Conservation (phyloP, 2,329 filamentous ascomycete genomes). For the Fusarium staphyleae region DNA sequence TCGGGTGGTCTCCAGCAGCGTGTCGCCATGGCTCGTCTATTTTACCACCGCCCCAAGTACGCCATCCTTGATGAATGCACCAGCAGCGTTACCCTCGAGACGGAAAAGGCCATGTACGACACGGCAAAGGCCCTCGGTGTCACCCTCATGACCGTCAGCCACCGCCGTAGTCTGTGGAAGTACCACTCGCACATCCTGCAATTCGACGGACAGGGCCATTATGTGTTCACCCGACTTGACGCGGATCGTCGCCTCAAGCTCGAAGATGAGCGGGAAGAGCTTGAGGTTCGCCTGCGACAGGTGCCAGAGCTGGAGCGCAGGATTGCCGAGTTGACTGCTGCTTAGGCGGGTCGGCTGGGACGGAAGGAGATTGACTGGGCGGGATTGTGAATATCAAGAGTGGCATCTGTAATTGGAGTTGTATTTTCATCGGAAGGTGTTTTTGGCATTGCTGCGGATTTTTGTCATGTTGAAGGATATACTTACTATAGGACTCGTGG, state of each 20-base stretch:
- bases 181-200: slow-evolving; percentile 95
- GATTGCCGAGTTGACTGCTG: slow-evolving; percentile 75
- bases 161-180: slow-evolving; percentile 91
- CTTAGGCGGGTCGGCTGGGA: slow-evolving; percentile 5
- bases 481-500: neutral
- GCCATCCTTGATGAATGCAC: slow-evolving; percentile 98
- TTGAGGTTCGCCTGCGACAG: slow-evolving; percentile 83
- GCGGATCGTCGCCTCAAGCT: slow-evolving; percentile 83
- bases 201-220: slow-evolving; percentile 93
- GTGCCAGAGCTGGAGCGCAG: slow-evolving; percentile 89
- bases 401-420: neutral
- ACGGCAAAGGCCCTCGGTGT: slow-evolving; percentile 90
- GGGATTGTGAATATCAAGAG: slow-evolving; percentile 9
- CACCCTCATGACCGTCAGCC: slow-evolving; percentile 95
- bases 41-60: slow-evolving; percentile 92
- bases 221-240: slow-evolving; percentile 88
- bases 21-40: slow-evolving; percentile 92
- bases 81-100: slow-evolving; percentile 90
- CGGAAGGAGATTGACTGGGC: neutral
- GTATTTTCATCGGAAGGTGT: slow-evolving; percentile 2
- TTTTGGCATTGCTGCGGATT: neutral
- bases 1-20: slow-evolving; percentile 94
- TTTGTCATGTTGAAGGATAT: neutral
- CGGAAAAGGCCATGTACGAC: slow-evolving; percentile 96
- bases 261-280: slow-evolving; percentile 95